Evolutionary conservation across 495 filamentous ascomycete species (phyloP).

Genomic region (Evernia prunastri): DNA sequence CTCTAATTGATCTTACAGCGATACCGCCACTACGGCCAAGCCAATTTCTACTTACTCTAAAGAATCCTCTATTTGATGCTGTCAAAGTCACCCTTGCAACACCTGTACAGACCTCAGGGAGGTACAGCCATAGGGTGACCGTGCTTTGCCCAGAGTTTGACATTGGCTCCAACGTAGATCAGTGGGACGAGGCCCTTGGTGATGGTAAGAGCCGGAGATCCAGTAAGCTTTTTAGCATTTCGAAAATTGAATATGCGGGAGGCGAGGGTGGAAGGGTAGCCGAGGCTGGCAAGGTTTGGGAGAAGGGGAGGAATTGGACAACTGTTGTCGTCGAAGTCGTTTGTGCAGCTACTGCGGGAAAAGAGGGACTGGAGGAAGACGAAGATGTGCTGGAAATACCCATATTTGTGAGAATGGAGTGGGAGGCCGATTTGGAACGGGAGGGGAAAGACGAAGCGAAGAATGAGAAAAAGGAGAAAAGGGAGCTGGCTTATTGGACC

Average conservation of each 20-base stretch:
- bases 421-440: slow-evolving; percentile 71
- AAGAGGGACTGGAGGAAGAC: slow-evolving; percentile 46
- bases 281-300: slow-evolving; percentile 92
- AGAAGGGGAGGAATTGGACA: slow-evolving; percentile 90
- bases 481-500: slow-evolving; percentile 92
- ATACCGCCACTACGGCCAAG: slow-evolving; percentile 62
- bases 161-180: slow-evolving; percentile 88
- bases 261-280: slow-evolving; percentile 52
- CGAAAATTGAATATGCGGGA: slow-evolving; percentile 34
- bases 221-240: slow-evolving; percentile 36
- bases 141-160: slow-evolving; percentile 93
- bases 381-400: slow-evolving; percentile 94
- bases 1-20: slow-evolving; percentile 37
- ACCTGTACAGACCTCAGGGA: slow-evolving; percentile 70
- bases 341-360: slow-evolving; percentile 46
- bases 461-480: slow-evolving; percentile 47
- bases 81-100: slow-evolving; percentile 84
- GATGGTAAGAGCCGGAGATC: slow-evolving; percentile 28
- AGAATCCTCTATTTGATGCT: slow-evolving; percentile 88
- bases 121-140: slow-evolving; percentile 71
- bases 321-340: slow-evolving; percentile 86
- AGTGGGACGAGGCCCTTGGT: slow-evolving; percentile 85
- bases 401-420: slow-evolving; percentile 85
- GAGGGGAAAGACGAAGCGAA: slow-evolving; percentile 46
- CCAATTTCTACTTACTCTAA: slow-evolving; percentile 81